These are phyloP conservation scores for Gossypium turneri DNA, from an alignment of 345 rosid genomes.

Conservation along the genomic window DNA sequence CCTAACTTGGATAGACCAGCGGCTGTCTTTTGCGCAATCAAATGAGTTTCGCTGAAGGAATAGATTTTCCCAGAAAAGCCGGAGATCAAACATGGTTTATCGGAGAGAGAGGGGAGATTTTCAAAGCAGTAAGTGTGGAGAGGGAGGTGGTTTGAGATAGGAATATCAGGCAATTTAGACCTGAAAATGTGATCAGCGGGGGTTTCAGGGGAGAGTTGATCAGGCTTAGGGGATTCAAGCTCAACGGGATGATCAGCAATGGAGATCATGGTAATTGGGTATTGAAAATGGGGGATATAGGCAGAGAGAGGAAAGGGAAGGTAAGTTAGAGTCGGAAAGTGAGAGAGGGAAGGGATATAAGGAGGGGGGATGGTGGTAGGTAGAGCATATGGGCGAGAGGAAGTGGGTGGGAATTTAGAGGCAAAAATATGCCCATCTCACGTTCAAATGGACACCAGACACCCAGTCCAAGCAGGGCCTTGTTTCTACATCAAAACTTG, in stretches of 20 bases:
- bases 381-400: constrained; percentile 15
- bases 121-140: constrained; percentile 77
- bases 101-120: constrained; percentile 29
- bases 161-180: constrained; percentile 74
- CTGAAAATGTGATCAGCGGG: constrained; percentile 36
- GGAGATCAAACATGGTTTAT: constrained; percentile 59
- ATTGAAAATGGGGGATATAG: neutral
- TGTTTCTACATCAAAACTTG: neutral
- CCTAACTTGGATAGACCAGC: constrained; percentile 59
- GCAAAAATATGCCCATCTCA: neutral
- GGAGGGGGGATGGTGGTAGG: constrained; percentile 4
- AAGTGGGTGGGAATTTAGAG: neutral
- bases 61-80: constrained; percentile 48
- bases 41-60: constrained; percentile 52
- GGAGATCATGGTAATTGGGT: constrained; percentile 3
- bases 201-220: neutral
- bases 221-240: neutral
- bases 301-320: neutral
- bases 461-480: neutral
- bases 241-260: constrained; percentile 16
- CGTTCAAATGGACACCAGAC: constrained; percentile 10
- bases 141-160: constrained; percentile 67
- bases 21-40: constrained; percentile 43
- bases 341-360: neutral
- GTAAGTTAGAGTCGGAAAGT: neutral